These are phyloP conservation scores for Alternaria rosae DNA, from an alignment of 2,329 filamentous ascomycete species.

Conservation along the genomic window DNA sequence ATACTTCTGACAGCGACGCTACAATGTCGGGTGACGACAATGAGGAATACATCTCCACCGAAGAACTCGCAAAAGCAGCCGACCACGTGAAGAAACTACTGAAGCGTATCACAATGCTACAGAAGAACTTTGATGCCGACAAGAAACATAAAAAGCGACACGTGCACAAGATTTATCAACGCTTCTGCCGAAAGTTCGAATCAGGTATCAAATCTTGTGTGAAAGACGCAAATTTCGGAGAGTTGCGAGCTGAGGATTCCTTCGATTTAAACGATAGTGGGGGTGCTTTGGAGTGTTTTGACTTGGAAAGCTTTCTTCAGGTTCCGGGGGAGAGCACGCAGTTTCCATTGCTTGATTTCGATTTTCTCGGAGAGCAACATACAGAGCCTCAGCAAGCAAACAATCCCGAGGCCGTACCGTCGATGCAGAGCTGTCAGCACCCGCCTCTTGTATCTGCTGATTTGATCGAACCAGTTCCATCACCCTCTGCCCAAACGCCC, in stretches of 20 bases:
- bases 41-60: slow-evolving; percentile 19
- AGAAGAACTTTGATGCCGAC: slow-evolving; percentile 16
- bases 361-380: neutral
- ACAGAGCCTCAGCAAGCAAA: neutral
- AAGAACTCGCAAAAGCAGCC: slow-evolving; percentile 33
- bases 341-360: neutral
- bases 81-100: slow-evolving; percentile 33
- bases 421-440: neutral
- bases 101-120: slow-evolving; percentile 26
- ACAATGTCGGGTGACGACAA: slow-evolving; percentile 27
- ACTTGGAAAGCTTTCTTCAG: neutral
- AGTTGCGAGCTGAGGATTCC: no score
- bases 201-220: no score
- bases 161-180: slow-evolving; percentile 32
- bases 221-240: no score
- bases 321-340: neutral
- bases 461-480: neutral
- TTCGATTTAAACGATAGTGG: neutral
- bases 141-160: slow-evolving; percentile 13
- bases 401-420: neutral
- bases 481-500: neutral
- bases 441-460: neutral
- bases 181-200: slow-evolving; percentile 36
- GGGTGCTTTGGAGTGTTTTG: neutral
- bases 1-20: slow-evolving; percentile 30